Percentiles rank a stretch among this genome's conserved stretches.
Evolutionary conservation across 768 basidiomycete genomes (phyloP).

Genomic region (Lentinula lateritia): DNA sequence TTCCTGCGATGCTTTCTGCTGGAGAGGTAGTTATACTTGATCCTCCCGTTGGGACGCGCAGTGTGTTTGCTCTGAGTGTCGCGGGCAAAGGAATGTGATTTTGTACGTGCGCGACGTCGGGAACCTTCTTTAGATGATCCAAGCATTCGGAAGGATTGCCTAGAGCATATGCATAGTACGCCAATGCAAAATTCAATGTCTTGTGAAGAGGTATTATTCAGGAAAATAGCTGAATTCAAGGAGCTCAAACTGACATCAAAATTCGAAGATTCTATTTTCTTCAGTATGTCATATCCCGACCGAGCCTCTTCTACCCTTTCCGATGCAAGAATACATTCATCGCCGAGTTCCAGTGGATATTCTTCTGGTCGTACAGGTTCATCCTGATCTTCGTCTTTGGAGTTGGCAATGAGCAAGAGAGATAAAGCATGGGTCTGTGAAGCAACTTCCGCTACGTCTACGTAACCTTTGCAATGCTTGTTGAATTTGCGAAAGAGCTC

Average conservation of each 20-base stretch:
- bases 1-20: slow-evolving; percentile 22
- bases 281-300: slow-evolving; percentile 49
- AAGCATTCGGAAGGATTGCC: slow-evolving; percentile 63
- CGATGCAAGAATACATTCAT: slow-evolving; percentile 52
- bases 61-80: slow-evolving; percentile 34
- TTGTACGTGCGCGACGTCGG: slow-evolving; percentile 48
- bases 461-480: slow-evolving; percentile 67
- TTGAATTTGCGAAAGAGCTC: slow-evolving; percentile 83
- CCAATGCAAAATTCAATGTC: slow-evolving; percentile 65
- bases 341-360: slow-evolving; percentile 38
- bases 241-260: slow-evolving; percentile 47
- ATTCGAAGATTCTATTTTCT: slow-evolving; percentile 41
- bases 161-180: slow-evolving; percentile 78
- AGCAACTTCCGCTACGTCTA: slow-evolving; percentile 60
- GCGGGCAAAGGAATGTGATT: slow-evolving; percentile 43
- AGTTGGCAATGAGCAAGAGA: slow-evolving; percentile 44
- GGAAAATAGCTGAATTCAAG: neutral
- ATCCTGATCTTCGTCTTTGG: slow-evolving; percentile 53
- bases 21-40: slow-evolving; percentile 44
- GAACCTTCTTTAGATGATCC: slow-evolving; percentile 47
- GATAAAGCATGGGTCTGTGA: slow-evolving; percentile 62
- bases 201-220: slow-evolving; percentile 19
- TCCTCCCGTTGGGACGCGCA: slow-evolving; percentile 29
- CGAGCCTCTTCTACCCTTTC: slow-evolving; percentile 55
- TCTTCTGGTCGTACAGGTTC: slow-evolving; percentile 26